Evolutionary conservation across 106 monocot species (phyloP), one percentile per base, ranked within the genome.

Genomic region (Acanthochlamys bracteata): DNA sequence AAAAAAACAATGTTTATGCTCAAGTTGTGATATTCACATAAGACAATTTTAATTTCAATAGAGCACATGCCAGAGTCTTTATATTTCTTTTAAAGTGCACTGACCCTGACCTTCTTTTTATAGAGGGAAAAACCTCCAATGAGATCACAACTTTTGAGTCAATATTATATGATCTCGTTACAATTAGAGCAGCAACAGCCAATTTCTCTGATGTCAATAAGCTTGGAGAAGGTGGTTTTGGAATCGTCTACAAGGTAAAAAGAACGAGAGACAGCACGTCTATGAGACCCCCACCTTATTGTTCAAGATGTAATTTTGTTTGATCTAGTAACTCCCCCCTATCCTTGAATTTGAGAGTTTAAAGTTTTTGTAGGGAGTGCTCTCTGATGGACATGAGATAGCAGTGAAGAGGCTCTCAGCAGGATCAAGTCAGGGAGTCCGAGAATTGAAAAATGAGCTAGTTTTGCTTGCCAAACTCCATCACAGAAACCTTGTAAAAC

Each of bases 171-270:
- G 62, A 63, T 63, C 42, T 63, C 11, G 16, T 42, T 21, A 42
- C 42, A 0, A 26, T 63, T 22, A 63, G 20, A 63, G 20, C 17
- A 20, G 62, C 62, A 16, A 63, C 62, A 42, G 62, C 2, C 17
- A 21, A 63, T 20, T 63, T 63, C 62, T 40, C 62, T 42, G 41
- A 42, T 63, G 62, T 11, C 7, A 63, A 63, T 63, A 63, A 63
- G 33, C 40, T 63, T 41, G 62, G 62, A 17, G 4, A 63, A 42
- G 62, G 62, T 51, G 51, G 52, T 24, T 63, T 63, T 19, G 62
- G 41, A 0, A 12, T 40, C 0, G 62, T 63, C 22, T 63, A 43
- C 41, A 63, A 63, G 62, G 62, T 42, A 63, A n/a, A 60, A 16
- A 25, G 7, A 8, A 16, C 2, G 22, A 55, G 15, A n/a, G n/a